phyloP scores from a whole-genome alignment of 805 yeast species.

The Lipomyces yamanashiensis region DNA sequence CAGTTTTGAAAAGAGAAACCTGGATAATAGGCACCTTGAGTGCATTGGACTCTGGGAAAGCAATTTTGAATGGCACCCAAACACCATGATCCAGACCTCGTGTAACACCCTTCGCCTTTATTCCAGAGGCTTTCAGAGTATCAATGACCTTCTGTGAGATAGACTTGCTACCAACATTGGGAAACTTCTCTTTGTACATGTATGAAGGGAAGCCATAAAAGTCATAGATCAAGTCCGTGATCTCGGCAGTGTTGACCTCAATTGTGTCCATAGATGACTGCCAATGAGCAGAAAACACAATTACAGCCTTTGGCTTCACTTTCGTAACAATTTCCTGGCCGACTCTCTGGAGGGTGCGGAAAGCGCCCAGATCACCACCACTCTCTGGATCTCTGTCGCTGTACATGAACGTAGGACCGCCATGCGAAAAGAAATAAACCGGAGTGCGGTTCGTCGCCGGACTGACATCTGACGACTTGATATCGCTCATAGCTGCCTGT shows the following conservation, averaged over 20 bases:
- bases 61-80: conserved; percentile 59
- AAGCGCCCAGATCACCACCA: conserved; percentile 65
- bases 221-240: conserved; percentile 70
- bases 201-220: conserved; percentile 72
- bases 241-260: conserved; percentile 43
- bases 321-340: conserved; percentile 57
- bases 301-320: conserved; percentile 66
- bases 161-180: conserved; percentile 51
- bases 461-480: not conserved
- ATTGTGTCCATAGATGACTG: conserved; percentile 46
- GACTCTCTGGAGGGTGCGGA: conserved; percentile 52
- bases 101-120: conserved; percentile 50
- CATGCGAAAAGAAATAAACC: conserved; percentile 75
- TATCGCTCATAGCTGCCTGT: not conserved
- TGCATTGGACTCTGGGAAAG: conserved; percentile 39
- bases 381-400: conserved; percentile 47
- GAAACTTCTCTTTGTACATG: conserved; percentile 68
- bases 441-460: conserved; percentile 47
- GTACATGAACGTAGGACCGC: conserved; percentile 81
- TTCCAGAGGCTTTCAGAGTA: conserved; percentile 51
- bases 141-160: conserved; percentile 54
- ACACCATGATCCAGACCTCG: conserved; percentile 84
- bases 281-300: conserved; percentile 82
- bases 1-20: conserved; percentile 46
- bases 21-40: conserved; percentile 51